Evolutionary conservation across 176 grass and related monocot genomes (phyloP).

Genomic region (Bromus sterilis): DNA sequence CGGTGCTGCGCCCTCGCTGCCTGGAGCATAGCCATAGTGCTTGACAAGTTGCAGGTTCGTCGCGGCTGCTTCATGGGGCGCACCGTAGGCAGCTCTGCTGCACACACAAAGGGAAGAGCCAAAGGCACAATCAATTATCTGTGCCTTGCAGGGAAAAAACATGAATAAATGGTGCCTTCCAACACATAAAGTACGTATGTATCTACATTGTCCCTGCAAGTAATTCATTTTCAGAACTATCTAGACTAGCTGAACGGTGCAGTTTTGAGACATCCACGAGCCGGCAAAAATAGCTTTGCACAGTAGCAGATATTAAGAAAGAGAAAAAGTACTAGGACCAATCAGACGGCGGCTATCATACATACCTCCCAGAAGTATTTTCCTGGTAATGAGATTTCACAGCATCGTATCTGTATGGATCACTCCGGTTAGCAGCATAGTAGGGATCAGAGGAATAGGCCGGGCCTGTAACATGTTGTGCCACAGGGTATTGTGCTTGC

Average conservation of each 20-base stretch:
- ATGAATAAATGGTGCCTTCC: background rate
- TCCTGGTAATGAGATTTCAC: conserved; percentile 18
- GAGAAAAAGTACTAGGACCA: background rate
- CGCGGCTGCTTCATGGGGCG: background rate
- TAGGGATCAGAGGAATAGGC: conserved; percentile 11
- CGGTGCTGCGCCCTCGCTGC: background rate
- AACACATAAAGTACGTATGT: background rate
- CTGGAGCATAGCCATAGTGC: background rate
- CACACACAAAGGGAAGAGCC: background rate
- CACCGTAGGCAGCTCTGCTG: conserved; percentile 7
- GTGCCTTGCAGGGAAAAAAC: background rate
- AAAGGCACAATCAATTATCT: background rate
- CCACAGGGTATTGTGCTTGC: background rate
- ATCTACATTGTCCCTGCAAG: background rate
- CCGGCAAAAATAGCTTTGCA: background rate
- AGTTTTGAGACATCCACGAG: background rate
- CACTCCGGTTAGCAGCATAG: background rate
- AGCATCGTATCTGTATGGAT: conserved; percentile 15
- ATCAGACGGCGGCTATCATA: background rate
- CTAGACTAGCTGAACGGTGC: background rate
- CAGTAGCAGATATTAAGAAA: background rate
- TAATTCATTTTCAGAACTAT: background rate
- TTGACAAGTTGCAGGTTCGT: conserved; percentile 13
- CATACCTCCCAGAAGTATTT: conserved; percentile 26
- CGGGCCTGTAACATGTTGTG: background rate